A percentile compares a stretch with the other conserved stretches of the same genome.
Conservation (phyloP, 768 basidiomycete species). For the Galerina sulciceps region DNA sequence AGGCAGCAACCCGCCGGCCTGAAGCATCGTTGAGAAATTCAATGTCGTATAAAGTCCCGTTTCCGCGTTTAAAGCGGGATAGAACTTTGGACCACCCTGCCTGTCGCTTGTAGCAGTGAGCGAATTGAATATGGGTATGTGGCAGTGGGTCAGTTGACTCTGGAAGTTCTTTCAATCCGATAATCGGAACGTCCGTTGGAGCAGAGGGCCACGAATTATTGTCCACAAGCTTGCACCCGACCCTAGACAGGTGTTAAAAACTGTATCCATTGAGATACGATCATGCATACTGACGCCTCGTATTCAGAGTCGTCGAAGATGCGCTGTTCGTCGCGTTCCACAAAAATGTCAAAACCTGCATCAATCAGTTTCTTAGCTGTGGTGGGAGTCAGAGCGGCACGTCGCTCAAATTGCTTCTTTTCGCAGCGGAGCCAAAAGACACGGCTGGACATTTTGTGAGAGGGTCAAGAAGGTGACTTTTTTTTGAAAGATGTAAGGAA, state of each 20-base stretch:
- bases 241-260: conserved; percentile 54
- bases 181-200: conserved; percentile 74
- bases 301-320: conserved; percentile 95
- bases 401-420: conserved; percentile 92
- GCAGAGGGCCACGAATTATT: conserved; percentile 91
- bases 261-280: conserved; percentile 3
- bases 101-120: conserved; percentile 97
- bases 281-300: conserved; percentile 69
- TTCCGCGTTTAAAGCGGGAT: conserved; percentile 81
- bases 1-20: conserved; percentile 94
- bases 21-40: conserved; percentile 89
- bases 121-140: conserved; percentile 98
- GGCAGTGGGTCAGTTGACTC: conserved; percentile 79
- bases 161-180: conserved; percentile 96
- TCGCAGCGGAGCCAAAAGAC: conserved; percentile 95
- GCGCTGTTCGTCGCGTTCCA: conserved; percentile 92
- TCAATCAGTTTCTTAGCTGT: conserved; percentile 88
- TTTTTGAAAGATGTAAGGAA: neutral
- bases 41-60: conserved; percentile 89
- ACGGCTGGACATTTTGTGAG: conserved; percentile 50
- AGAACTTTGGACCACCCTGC: conserved; percentile 90
- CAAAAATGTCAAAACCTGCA: conserved; percentile 86
- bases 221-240: conserved; percentile 85
- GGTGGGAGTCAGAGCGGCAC: conserved; percentile 91
- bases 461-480: neutral